A percentile compares a stretch with the other conserved stretches of the same genome.
phyloP scores from a whole-genome alignment of 1,139 yeast species.

The Hemisphaericaspora xylanilytica region DNA sequence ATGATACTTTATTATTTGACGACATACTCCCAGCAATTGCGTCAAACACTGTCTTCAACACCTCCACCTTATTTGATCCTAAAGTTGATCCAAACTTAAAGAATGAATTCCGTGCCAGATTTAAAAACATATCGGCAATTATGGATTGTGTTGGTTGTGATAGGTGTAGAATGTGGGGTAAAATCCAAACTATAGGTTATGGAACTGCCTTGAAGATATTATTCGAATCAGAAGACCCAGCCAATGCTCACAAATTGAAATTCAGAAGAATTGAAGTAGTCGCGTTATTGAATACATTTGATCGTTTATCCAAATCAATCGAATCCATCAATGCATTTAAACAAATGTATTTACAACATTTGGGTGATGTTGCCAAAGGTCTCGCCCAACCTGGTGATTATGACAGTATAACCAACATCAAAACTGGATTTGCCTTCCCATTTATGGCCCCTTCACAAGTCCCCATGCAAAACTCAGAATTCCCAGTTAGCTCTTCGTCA shows the following conservation, averaged over 20 bases:
- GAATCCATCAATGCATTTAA: constrained; percentile 73
- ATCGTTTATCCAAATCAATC: constrained; percentile 82
- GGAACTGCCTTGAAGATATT: constrained; percentile 92
- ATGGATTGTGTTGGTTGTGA: constrained; percentile 99
- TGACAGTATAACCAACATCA: constrained; percentile 27
- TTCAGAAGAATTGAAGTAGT: constrained; percentile 85
- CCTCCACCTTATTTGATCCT: constrained; percentile 55
- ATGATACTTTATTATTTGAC: constrained; percentile 30
- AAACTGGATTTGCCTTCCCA: constrained; percentile 37
- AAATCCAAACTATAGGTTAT: constrained; percentile 93
- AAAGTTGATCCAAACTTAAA: constrained; percentile 57
- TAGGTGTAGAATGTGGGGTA: constrained; percentile 97
- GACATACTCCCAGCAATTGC: constrained; percentile 28
- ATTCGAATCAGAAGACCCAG: constrained; percentile 64
- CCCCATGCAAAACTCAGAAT: constrained; percentile 14
- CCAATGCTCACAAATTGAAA: constrained; percentile 35
- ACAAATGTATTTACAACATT: constrained; percentile 45
- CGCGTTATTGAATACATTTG: constrained; percentile 88
- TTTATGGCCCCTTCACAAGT: constrained; percentile 20
- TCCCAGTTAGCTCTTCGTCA: constrained; percentile 7
- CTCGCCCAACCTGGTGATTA: constrained; percentile 43
- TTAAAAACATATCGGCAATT: constrained; percentile 83
- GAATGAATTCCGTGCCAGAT: constrained; percentile 80
- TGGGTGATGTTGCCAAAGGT: constrained; percentile 42
- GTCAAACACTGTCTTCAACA: constrained; percentile 42